phyloP scores from a whole-genome alignment of 2,329 filamentous ascomycete genomes.

The Bipolaris zeicola region DNA sequence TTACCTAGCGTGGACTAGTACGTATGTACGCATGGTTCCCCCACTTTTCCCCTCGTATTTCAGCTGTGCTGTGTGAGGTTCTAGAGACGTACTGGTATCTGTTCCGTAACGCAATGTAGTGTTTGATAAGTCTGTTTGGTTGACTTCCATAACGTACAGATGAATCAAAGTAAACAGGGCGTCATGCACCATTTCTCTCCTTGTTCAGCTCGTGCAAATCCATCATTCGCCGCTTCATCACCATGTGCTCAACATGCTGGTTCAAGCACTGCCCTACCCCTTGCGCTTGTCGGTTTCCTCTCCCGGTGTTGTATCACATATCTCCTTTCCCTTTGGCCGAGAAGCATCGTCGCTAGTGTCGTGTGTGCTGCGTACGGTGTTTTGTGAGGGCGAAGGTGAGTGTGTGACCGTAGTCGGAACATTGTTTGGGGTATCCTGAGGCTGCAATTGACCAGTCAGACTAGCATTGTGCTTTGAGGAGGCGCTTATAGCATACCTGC shows the following conservation, averaged over 20 bases:
- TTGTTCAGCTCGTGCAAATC: not conserved
- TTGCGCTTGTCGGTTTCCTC: not conserved
- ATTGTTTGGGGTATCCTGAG: not conserved
- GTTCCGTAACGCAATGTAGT: not conserved
- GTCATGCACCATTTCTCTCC: not conserved
- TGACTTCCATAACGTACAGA: not conserved
- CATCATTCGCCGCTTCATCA: not conserved
- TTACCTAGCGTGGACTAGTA: not conserved
- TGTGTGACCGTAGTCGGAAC: not conserved
- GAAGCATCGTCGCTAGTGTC: slow-evolving; percentile 14
- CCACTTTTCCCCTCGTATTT: slow-evolving; percentile 14
- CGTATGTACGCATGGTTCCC: not conserved
- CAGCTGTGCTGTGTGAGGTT: not conserved
- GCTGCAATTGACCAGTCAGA: not conserved
- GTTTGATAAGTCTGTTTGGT: no score
- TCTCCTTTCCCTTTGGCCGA: not conserved
- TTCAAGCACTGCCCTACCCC: not conserved
- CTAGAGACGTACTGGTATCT: not conserved
- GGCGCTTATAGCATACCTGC: not conserved
- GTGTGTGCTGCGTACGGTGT: slow-evolving; percentile 12
- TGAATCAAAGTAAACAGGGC: not conserved
- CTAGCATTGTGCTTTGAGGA: not conserved
- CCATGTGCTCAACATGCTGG: not conserved
- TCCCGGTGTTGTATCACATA: not conserved
- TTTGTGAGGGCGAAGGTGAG: slow-evolving; percentile 16